These are phyloP conservation scores for Nakazawaea siamensis DNA, from an alignment of 805 yeast species.

Conservation along the genomic window DNA sequence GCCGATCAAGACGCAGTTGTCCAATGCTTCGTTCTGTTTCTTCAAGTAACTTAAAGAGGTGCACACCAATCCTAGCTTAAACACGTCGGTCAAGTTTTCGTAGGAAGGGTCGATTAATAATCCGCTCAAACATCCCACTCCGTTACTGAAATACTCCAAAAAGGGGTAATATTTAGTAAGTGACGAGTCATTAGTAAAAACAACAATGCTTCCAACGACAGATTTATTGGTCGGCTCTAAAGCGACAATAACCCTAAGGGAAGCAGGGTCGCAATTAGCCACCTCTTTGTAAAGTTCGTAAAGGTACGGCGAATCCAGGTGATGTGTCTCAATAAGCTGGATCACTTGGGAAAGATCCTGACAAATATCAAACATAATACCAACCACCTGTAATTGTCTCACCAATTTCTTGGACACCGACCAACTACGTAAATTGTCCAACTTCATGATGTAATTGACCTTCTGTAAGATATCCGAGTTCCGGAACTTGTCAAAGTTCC, in stretches of 20 bases:
- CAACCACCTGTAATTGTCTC: conserved; percentile 46
- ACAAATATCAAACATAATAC: conserved; percentile 50
- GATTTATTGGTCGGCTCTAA: conserved; percentile 43
- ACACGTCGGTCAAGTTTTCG: conserved; percentile 43
- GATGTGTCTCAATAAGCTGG: conserved; percentile 26
- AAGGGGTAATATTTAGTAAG: conserved; percentile 44
- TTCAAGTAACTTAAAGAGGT: conserved; percentile 43
- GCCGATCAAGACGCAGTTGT: conserved; percentile 11
- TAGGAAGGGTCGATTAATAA: conserved; percentile 45
- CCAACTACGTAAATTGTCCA: conserved; percentile 38
- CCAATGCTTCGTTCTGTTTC: conserved; percentile 16
- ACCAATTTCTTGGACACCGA: conserved; percentile 45
- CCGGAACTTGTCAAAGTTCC: conserved; percentile 8
- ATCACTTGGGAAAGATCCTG: conserved; percentile 32
- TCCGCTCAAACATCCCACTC: conserved; percentile 44
- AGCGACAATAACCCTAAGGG: conserved; percentile 33
- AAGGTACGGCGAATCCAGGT: conserved; percentile 15
- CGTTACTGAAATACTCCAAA: conserved; percentile 23
- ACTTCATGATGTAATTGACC: conserved; percentile 25
- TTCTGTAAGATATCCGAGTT: neutral
- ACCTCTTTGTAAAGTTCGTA: conserved; percentile 16
- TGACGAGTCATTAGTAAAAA: conserved; percentile 37
- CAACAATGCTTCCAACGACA: conserved; percentile 43
- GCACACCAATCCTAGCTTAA: conserved; percentile 49
- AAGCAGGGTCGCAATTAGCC: conserved; percentile 6